Evolutionary conservation across 768 basidiomycete genomes (phyloP).

Genomic region (Macrocybe gigantea): DNA sequence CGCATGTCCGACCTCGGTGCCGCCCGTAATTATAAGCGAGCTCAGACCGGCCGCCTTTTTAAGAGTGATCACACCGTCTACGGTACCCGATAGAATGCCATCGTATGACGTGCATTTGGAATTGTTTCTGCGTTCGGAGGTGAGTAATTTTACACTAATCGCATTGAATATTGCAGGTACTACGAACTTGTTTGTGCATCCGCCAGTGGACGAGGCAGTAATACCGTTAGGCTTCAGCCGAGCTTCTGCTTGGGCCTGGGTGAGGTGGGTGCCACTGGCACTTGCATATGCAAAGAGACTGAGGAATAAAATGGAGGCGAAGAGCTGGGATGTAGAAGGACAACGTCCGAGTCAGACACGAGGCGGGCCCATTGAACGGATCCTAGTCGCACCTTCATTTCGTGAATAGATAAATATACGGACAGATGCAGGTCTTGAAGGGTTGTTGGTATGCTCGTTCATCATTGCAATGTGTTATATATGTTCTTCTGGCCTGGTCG

Average conservation of each 20-base stretch:
- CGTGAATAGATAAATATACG: too few relatives aligned
- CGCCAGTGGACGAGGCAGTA: constrained; percentile 19
- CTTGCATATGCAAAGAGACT: background rate
- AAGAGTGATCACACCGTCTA: constrained; percentile 19
- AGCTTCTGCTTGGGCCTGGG: constrained; percentile 19
- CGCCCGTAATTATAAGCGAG: constrained; percentile 67
- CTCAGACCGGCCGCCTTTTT: constrained; percentile 42
- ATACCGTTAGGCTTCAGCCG: constrained; percentile 17
- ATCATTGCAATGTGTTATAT: too few relatives aligned
- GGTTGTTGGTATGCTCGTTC: too few relatives aligned
- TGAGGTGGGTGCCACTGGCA: constrained; percentile 11
- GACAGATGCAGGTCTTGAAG: too few relatives aligned
- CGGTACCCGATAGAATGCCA: constrained; percentile 19
- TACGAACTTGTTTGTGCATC: constrained; percentile 15
- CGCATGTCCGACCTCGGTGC: constrained; percentile 31
- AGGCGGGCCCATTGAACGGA: too few relatives aligned
- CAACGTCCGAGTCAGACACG: too few relatives aligned
- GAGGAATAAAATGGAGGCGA: constrained; percentile 1
- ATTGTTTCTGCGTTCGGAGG: constrained; percentile 3
- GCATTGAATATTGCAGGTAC: background rate
- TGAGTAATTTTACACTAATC: background rate
- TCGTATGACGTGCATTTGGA: constrained; percentile 20
- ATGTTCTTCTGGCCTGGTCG: too few relatives aligned
- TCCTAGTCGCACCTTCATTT: too few relatives aligned
- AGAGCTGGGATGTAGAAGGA: too few relatives aligned